Evolutionary conservation across 306 rosid genomes (phyloP).

Genomic region (Oemleria cerasiformis): DNA sequence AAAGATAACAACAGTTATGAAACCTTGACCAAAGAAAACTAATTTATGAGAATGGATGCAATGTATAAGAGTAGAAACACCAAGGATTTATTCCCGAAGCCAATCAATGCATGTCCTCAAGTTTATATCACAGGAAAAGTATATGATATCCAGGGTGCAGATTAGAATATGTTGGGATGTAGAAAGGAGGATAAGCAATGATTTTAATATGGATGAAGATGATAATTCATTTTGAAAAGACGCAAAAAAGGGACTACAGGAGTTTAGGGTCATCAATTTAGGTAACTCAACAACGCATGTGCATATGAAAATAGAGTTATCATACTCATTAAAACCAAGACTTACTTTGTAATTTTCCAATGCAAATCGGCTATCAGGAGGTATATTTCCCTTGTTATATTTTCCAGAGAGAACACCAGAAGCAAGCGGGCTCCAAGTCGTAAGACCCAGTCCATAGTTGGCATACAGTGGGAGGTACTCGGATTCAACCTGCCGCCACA

Average conservation of each 20-base stretch:
- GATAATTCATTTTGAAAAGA: not conserved
- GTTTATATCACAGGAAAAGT: not conserved
- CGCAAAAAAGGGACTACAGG: not conserved
- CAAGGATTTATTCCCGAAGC: not conserved
- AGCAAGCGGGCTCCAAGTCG: constrained; percentile 97
- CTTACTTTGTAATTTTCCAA: constrained; percentile 92
- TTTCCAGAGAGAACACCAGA: constrained; percentile 98
- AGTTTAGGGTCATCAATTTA: not conserved
- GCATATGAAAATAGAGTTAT: constrained; percentile 5
- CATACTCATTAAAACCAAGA: not conserved
- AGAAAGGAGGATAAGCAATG: not conserved
- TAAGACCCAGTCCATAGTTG: constrained; percentile 74
- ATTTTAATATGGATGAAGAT: not conserved
- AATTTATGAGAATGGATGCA: not conserved
- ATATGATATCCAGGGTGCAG: not conserved
- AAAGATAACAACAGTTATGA: not conserved
- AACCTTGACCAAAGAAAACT: not conserved
- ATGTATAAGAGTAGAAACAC: not conserved
- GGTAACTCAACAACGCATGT: constrained; percentile 3
- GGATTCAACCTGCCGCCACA: constrained; percentile 62
- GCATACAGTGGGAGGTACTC: constrained; percentile 83
- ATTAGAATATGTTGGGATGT: not conserved
- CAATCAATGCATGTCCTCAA: not conserved
- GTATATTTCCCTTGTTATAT: constrained; percentile 78
- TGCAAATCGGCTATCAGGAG: constrained; percentile 87